Conservation (phyloP, 129 eudicot species). For the Dittrichia graveolens region DNA sequence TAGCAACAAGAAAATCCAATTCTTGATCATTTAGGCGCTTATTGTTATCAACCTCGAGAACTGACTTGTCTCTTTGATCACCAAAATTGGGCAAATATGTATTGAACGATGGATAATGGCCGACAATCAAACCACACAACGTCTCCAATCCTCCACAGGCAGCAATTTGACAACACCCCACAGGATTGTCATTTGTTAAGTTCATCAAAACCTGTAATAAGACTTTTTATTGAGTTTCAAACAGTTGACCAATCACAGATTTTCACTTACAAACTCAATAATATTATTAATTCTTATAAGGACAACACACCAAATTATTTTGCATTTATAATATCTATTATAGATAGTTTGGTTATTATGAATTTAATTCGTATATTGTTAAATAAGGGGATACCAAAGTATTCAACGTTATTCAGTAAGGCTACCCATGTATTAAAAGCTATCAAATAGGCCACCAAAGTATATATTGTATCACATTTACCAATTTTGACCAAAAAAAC, state of each 20-base stretch:
- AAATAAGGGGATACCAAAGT: no score
- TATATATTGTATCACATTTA: no score
- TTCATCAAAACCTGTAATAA: slow-evolving; percentile 82
- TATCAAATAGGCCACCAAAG: no score
- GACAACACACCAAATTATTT: background rate
- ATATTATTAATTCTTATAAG: background rate
- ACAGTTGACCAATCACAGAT: background rate
- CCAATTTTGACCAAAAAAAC: no score
- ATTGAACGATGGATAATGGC: slow-evolving; percentile 77
- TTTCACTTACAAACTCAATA: slow-evolving; percentile 1
- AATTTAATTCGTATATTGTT: no score
- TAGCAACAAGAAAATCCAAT: slow-evolving; percentile 84
- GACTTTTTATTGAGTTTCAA: slow-evolving; percentile 11
- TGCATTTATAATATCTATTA: background rate
- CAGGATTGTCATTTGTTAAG: slow-evolving; percentile 79
- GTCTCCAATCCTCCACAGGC: slow-evolving; percentile 84
- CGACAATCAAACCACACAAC: slow-evolving; percentile 73
- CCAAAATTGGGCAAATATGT: slow-evolving; percentile 33
- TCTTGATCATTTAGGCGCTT: slow-evolving; percentile 75
- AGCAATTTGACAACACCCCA: slow-evolving; percentile 95
- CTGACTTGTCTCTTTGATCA: slow-evolving; percentile 45
- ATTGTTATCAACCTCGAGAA: slow-evolving; percentile 35
- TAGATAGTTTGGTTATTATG: no score
- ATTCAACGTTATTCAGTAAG: no score
- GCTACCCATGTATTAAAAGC: no score